These are phyloP conservation scores for Penicillium bovifimosum DNA, from an alignment of 495 filamentous ascomycete species.

Conservation along the genomic window DNA sequence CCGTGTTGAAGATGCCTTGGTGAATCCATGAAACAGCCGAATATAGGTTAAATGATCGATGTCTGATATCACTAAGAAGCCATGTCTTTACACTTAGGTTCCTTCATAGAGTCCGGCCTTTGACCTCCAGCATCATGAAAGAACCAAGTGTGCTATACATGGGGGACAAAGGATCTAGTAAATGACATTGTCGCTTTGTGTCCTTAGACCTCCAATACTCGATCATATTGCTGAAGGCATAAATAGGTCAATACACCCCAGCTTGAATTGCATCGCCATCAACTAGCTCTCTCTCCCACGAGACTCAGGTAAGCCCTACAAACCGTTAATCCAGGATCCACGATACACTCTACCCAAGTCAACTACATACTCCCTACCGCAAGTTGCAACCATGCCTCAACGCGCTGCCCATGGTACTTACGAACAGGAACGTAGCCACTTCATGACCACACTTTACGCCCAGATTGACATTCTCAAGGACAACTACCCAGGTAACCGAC, in stretches of 20 bases:
- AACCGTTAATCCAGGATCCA: too few species aligned
- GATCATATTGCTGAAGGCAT: not conserved
- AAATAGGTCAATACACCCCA: not conserved
- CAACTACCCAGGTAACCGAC: not conserved
- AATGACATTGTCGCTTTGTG: not conserved
- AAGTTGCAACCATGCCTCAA: not conserved
- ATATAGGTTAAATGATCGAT: not conserved
- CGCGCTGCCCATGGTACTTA: not conserved
- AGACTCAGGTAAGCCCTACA: not conserved
- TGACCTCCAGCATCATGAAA: not conserved
- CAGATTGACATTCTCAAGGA: constrained; percentile 7
- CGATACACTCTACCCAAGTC: not conserved
- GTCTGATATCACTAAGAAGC: not conserved
- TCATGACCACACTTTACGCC: not conserved
- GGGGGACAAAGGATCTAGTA: not conserved
- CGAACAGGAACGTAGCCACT: not conserved
- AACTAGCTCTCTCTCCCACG: not conserved
- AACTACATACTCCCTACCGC: not conserved
- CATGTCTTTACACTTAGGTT: not conserved
- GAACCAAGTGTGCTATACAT: not conserved
- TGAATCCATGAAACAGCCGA: not conserved
- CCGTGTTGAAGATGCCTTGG: constrained; percentile 30
- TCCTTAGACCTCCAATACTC: not conserved
- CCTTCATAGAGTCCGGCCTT: not conserved
- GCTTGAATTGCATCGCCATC: not conserved